Percentiles rank a stretch among this genome's conserved stretches.
Evolutionary conservation across 768 basidiomycete species (phyloP).

Genomic region (Pulveroboletus frians): DNA sequence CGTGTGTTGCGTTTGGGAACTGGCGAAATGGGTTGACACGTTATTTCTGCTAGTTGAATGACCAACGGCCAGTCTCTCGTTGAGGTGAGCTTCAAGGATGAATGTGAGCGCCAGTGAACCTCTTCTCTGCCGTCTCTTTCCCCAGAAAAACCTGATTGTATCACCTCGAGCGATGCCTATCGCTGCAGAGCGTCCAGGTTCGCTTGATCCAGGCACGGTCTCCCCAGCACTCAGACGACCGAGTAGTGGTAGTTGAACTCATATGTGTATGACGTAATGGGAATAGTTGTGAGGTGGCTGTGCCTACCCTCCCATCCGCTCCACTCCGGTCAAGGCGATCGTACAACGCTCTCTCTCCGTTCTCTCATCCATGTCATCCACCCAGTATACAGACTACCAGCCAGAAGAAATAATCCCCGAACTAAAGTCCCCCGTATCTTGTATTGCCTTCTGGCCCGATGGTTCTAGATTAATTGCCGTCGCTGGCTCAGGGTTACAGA

Average conservation of each 20-base stretch:
- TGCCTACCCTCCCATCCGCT: conserved; percentile 4
- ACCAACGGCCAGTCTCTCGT: not conserved
- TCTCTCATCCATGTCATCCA: conserved; percentile 12
- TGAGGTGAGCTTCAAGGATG: too few relatives aligned
- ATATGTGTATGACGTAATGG: conserved; percentile 9
- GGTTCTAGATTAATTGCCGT: conserved; percentile 22
- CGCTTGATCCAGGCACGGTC: too few relatives aligned
- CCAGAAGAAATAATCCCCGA: conserved; percentile 16
- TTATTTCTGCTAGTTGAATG: too few relatives aligned
- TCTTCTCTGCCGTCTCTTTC: too few relatives aligned
- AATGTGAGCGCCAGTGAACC: too few relatives aligned
- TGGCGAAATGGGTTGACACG: not conserved
- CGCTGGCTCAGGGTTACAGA: conserved; percentile 24
- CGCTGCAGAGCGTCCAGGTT: too few relatives aligned
- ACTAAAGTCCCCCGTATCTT: conserved; percentile 13
- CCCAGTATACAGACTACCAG: conserved; percentile 3
- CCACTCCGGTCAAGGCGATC: not conserved
- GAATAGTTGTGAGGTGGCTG: conserved; percentile 10
- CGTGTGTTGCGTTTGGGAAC: not conserved
- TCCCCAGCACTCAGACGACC: too few relatives aligned
- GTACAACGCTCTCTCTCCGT: conserved; percentile 5
- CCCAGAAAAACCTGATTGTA: too few relatives aligned
- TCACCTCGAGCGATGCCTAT: too few relatives aligned
- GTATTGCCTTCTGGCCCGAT: conserved; percentile 24
- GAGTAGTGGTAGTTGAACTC: too few relatives aligned